These are phyloP conservation scores for Ophiorrhiza pumila DNA, from an alignment of 257 asterid species.

Conservation along the genomic window DNA sequence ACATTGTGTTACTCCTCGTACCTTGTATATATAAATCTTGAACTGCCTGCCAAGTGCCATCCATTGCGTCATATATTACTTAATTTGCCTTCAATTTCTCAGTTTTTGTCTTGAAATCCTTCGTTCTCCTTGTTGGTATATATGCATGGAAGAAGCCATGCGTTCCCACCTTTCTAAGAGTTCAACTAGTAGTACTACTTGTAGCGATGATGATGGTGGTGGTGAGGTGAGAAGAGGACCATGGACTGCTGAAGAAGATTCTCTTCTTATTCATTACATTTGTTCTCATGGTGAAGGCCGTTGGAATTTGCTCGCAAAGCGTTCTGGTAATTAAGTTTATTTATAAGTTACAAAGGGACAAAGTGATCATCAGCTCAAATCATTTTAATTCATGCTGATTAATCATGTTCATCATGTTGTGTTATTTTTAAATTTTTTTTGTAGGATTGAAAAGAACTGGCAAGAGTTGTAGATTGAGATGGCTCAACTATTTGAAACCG, in stretches of 20 bases:
- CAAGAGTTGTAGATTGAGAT: slow-evolving; percentile 43
- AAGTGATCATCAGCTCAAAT: too few relatives aligned
- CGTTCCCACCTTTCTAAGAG: slow-evolving; percentile 24
- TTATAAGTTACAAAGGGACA: too few relatives aligned
- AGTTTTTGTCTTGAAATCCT: background rate
- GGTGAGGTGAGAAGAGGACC: slow-evolving; percentile 37
- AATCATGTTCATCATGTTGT: background rate
- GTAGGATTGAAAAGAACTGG: slow-evolving; percentile 40
- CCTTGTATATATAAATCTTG: slow-evolving; percentile 12
- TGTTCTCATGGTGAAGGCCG: slow-evolving; percentile 41
- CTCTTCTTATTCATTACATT: slow-evolving; percentile 31
- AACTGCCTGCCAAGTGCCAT: too few relatives aligned
- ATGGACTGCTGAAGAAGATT: slow-evolving; percentile 41
- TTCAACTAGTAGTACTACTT: slow-evolving; percentile 5
- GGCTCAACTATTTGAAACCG: slow-evolving; percentile 47
- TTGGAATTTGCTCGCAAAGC: slow-evolving; percentile 34
- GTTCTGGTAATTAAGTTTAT: slow-evolving; percentile 26
- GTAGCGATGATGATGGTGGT: slow-evolving; percentile 21
- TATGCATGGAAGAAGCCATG: slow-evolving; percentile 7
- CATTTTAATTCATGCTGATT: background rate
- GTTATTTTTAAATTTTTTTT: background rate
- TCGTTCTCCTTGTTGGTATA: background rate
- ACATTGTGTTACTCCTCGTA: background rate
- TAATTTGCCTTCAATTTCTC: background rate
- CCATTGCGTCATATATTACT: background rate